These are phyloP conservation scores for Eucalyptus sideroxylon DNA, from an alignment of 345 rosid species.

Conservation along the genomic window DNA sequence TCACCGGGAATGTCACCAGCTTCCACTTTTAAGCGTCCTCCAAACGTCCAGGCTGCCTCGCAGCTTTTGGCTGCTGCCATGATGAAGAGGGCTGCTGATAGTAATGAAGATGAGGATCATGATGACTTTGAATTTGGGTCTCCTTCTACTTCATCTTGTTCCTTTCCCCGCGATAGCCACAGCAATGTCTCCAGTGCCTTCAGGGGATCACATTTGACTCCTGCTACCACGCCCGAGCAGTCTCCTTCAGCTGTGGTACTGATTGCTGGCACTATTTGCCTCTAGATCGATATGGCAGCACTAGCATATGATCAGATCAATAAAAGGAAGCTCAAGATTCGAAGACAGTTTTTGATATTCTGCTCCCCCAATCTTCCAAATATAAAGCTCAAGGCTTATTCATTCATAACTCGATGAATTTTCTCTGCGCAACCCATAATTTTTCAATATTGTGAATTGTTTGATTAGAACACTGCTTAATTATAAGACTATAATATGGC, in stretches of 20 bases:
- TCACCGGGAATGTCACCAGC: not conserved
- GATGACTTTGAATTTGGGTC: not conserved
- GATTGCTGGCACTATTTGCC: not conserved
- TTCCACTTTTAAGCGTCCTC: not conserved
- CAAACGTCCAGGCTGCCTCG: not conserved
- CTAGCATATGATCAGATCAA: not conserved
- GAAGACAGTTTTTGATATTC: not conserved
- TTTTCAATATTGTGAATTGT: not conserved
- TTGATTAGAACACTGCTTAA: not conserved
- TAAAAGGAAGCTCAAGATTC: not conserved
- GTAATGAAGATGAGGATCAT: not conserved
- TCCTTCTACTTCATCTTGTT: not conserved
- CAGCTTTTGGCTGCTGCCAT: not conserved
- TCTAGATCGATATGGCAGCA: not conserved
- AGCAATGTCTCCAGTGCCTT: not conserved
- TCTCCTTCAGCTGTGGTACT: not conserved
- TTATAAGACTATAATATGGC: not conserved
- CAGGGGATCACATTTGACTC: not conserved
- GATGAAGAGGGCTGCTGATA: not conserved
- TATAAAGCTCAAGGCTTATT: not conserved
- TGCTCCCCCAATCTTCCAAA: not conserved
- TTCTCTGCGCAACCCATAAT: not conserved
- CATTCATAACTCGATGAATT: not conserved
- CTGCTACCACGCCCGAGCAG: not conserved
- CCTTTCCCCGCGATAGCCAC: not conserved